Evolutionary conservation across 306 rosid species (phyloP).

Genomic region (Pterocarpus macrocarpus): DNA sequence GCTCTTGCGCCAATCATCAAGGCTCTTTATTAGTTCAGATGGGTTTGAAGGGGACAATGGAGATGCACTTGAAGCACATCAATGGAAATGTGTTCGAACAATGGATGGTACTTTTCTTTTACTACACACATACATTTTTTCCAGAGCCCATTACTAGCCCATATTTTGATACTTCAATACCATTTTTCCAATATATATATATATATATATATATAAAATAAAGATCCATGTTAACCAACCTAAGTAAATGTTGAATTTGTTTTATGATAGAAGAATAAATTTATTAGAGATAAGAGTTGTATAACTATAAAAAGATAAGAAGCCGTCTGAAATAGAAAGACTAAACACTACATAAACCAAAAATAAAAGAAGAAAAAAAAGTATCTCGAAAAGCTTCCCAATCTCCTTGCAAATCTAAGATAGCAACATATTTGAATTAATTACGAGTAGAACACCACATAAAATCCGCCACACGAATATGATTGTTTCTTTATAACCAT

Average conservation of each 20-base stretch:
- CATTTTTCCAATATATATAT: too few species aligned
- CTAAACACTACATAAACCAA: neutral
- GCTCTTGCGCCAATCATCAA: slow-evolving; percentile 74
- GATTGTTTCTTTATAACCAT: neutral
- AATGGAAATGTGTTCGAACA: slow-evolving; percentile 94
- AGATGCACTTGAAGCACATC: slow-evolving; percentile 82
- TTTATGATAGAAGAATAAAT: neutral
- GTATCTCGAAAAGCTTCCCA: neutral
- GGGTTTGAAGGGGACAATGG: slow-evolving; percentile 68
- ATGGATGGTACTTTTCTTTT: slow-evolving; percentile 69
- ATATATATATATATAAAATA: too few species aligned
- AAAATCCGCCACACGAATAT: neutral
- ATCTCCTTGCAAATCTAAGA: neutral
- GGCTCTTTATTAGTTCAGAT: slow-evolving; percentile 56
- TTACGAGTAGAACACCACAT: neutral
- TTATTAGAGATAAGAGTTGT: neutral
- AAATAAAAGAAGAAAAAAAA: neutral
- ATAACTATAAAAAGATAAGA: neutral
- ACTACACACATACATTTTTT: slow-evolving; percentile 28
- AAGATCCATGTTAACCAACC: neutral
- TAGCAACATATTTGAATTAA: neutral
- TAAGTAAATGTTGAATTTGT: neutral
- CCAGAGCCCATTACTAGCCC: slow-evolving; percentile 2
- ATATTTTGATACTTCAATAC: slow-evolving; percentile 10
- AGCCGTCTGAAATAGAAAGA: neutral